These are phyloP conservation scores for Hygrophorus pudorinus DNA, from an alignment of 768 basidiomycete species.

Conservation along the genomic window DNA sequence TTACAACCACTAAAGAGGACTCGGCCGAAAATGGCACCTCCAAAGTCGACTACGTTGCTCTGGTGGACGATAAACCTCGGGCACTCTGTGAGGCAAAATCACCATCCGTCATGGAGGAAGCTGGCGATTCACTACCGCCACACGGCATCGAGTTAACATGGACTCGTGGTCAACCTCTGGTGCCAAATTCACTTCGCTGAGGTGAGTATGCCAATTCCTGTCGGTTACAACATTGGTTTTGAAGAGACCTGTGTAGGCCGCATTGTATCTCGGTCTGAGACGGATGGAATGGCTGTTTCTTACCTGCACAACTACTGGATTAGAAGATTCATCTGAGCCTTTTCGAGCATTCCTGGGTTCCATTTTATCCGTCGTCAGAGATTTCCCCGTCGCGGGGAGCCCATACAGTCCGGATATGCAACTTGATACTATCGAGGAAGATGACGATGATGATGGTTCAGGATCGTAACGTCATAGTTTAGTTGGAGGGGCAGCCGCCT, in stretches of 20 bases:
- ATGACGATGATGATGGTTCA: conserved; percentile 12
- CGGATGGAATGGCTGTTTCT: conserved; percentile 13
- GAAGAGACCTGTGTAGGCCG: conserved; percentile 9
- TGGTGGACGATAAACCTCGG: conserved; percentile 8
- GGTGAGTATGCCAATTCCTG: conserved; percentile 7
- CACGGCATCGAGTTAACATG: conserved; percentile 10
- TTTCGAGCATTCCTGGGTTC: conserved; percentile 13
- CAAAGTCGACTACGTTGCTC: conserved; percentile 10
- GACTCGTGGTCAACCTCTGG: conserved; percentile 4
- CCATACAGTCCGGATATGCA: conserved; percentile 8
- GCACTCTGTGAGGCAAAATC: conserved; percentile 12
- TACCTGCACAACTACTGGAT: conserved; percentile 15
- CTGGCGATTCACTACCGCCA: too few species aligned
- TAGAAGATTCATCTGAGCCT: conserved; percentile 11
- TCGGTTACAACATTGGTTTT: too few species aligned
- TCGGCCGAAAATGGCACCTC: conserved; percentile 8
- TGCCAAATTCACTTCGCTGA: conserved; percentile 7
- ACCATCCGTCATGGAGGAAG: conserved; percentile 11
- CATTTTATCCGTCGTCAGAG: conserved; percentile 12
- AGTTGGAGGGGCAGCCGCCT: neutral
- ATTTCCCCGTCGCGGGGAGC: conserved; percentile 8
- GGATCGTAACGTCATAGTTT: conserved; percentile 7
- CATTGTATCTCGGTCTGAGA: conserved; percentile 13
- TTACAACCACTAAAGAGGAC: conserved; percentile 4
- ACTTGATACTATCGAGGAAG: conserved; percentile 12